Evolutionary conservation across 768 basidiomycete genomes (phyloP).

Genomic region (Brasilioporus rufonigricans): DNA sequence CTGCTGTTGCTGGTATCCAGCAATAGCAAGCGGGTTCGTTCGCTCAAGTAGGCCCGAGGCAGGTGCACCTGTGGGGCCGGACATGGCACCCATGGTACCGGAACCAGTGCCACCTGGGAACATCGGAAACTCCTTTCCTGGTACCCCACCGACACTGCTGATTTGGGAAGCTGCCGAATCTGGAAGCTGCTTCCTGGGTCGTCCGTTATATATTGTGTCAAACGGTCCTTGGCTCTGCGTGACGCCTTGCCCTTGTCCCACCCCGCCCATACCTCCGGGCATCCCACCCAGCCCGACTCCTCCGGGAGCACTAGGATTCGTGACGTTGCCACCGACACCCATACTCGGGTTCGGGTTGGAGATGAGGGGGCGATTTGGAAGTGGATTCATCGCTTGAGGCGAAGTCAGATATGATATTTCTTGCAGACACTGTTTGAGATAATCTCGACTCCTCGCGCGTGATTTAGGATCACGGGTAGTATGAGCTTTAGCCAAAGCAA

Average conservation of each 20-base stretch:
- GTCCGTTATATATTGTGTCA: slow-evolving; percentile 75
- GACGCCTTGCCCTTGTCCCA: slow-evolving; percentile 18
- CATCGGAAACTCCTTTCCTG: slow-evolving; percentile 61
- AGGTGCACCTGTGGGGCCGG: slow-evolving; percentile 51
- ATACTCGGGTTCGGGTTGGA: slow-evolving; percentile 44
- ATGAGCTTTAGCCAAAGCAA: slow-evolving; percentile 64
- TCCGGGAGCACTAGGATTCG: slow-evolving; percentile 16
- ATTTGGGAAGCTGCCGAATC: slow-evolving; percentile 44
- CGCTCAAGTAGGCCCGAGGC: slow-evolving; percentile 54
- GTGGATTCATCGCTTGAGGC: slow-evolving; percentile 94
- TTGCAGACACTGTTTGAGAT: slow-evolving; percentile 98
- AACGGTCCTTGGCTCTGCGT: slow-evolving; percentile 37
- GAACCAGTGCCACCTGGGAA: slow-evolving; percentile 46
- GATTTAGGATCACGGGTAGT: slow-evolving; percentile 93
- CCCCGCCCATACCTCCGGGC: slow-evolving; percentile 9
- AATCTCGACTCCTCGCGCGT: slow-evolving; percentile 90
- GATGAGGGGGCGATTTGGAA: slow-evolving; percentile 79
- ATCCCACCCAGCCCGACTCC: slow-evolving; percentile 15
- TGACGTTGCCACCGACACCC: slow-evolving; percentile 16
- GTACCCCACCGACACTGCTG: slow-evolving; percentile 38
- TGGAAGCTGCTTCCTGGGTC: slow-evolving; percentile 77
- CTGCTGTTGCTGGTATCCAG: slow-evolving; percentile 40
- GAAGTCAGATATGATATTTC: slow-evolving; percentile 98
- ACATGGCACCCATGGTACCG: slow-evolving; percentile 41
- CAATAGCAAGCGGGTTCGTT: slow-evolving; percentile 35